Evolutionary conservation across 2,329 filamentous ascomycete species (phyloP), one percentile per base, ranked within the genome.

Genomic region (Colletotrichum endophyticum): DNA sequence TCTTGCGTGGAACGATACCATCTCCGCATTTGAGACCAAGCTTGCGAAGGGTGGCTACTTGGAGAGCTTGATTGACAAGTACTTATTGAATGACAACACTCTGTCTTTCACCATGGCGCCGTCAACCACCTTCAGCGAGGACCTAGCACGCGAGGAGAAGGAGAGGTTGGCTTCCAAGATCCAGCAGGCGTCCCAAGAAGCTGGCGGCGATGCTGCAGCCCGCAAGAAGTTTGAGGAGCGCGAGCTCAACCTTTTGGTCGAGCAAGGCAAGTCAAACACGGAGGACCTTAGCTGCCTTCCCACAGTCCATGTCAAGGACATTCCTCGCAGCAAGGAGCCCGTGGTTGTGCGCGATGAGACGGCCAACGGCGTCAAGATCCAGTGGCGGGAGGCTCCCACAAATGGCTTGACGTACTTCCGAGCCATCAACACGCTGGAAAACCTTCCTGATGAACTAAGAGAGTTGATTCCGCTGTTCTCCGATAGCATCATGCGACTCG

Each of bases 381-480:
- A 98, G 81, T 98, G 96, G 96, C 93, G 94, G 67, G 95, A 98
- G 84, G 95, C 96, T 9, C 95, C 95, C 3, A 99, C 97, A 0
- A 99, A 99, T 81, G 97, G 97, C 0, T 87, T 99, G 75, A 99
- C 96, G 2, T 99, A 99, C 84, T 98, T 99, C 88, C 94, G 96
- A 75, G 96, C 95, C 5, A 91, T 99, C 83, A 96, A 98, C 82
- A 90, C 91, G 0, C 89, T 99, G 71, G 90, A 95, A 61, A 92
- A 94, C 77, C 87, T 99, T 16, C 95, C 96, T 0, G 93, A 96
- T 77, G 95, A 98, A 78, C 89, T 99, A 69, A 92, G 97, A 69
- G 89, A 95, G 80, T 88, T 99, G 74, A 91, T 99, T 64, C 97
- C 97, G 1, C 87, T 99, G 0, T 99, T 99, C 83, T 96, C 95